Evolutionary conservation across 2,329 filamentous ascomycete genomes (phyloP), one percentile per base, ranked within the genome.

Genomic region (Fusarium illudens): DNA sequence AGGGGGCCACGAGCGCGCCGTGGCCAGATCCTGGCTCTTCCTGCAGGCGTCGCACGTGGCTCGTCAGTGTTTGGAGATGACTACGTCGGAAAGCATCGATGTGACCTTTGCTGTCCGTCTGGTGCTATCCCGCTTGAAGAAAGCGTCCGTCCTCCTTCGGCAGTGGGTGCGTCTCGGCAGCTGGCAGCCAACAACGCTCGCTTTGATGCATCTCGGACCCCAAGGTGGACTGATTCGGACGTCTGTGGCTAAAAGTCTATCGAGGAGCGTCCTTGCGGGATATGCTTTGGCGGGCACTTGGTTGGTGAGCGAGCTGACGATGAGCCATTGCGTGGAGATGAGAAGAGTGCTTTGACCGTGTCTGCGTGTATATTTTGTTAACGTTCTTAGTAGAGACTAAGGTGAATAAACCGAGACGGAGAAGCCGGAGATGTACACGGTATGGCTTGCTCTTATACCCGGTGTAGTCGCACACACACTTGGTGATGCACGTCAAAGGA

Each of bases 31-130:
- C 15, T 44, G 50, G 46, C 15, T 52, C 51, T 59, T 44, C 52
- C 54, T 66, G 62, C 62, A 60, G 50, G 22, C 49, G 15, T 34
- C 48, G 58, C 64, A 71, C 70, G 60, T 73, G 71, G 68, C 44
- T 53, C 52, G 60, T 58, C 20, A 27, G 39, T 15, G 62, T 19
- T 20, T 46, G 17, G 37, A 22, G 32, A 44, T 27, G 20, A 44
- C n/a, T 13, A 44, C 6, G 20, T 20, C 37, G 36, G 13, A 33
- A 56, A 20, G 13, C 51, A 54, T 42, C 34, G 52, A 36, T 15
- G 20, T 37, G 32, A 29, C 13, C 13, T 42, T 15, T 10, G 19
- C 5, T n/a, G n/a, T n/a, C n/a, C n/a, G n/a, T 30, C 25, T 30
- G 29, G 20, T 25, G n/a, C 37, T 25, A 44, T 44, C 39, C 39